phyloP scores from a whole-genome alignment of 148 eudicot genomes.

The Rheum nobile region DNA sequence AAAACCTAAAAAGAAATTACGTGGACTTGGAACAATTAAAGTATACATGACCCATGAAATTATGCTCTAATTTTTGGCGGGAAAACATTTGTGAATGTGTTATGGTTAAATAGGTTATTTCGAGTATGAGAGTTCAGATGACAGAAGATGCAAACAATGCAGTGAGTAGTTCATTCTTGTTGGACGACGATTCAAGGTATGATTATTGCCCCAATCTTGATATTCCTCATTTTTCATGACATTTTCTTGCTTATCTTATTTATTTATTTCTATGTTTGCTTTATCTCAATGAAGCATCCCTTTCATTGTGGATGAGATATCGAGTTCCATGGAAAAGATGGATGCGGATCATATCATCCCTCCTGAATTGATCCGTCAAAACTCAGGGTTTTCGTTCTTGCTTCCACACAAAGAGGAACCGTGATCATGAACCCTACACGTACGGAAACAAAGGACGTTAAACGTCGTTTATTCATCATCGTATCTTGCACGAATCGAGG shows the following conservation, averaged over 20 bases:
- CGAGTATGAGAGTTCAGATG: conserved; percentile 95
- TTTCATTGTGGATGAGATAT: conserved; percentile 85
- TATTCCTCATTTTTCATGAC: not conserved
- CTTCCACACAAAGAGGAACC: conserved; percentile 38
- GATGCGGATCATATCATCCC: conserved; percentile 71
- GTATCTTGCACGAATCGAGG: not conserved
- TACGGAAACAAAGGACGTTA: not conserved
- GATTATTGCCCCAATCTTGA: not conserved
- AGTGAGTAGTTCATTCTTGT: conserved; percentile 83
- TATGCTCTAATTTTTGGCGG: not conserved
- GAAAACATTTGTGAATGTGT: not conserved
- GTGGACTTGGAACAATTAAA: too few relatives aligned
- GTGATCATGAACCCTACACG: not conserved
- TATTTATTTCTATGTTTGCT: not conserved
- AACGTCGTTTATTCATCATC: not conserved
- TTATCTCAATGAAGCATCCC: conserved; percentile 57
- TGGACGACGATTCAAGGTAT: conserved; percentile 97
- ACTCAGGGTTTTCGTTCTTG: conserved; percentile 82
- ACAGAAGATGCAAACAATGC: conserved; percentile 91
- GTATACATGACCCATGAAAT: too few relatives aligned
- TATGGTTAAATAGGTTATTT: conserved; percentile 52
- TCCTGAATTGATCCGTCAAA: conserved; percentile 76
- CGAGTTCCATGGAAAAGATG: conserved; percentile 65
- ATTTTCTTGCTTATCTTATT: not conserved
- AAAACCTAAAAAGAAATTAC: too few relatives aligned